Evolutionary conservation across 2,329 filamentous ascomycete species (phyloP).

Genomic region (Xylariaceae sp.): DNA sequence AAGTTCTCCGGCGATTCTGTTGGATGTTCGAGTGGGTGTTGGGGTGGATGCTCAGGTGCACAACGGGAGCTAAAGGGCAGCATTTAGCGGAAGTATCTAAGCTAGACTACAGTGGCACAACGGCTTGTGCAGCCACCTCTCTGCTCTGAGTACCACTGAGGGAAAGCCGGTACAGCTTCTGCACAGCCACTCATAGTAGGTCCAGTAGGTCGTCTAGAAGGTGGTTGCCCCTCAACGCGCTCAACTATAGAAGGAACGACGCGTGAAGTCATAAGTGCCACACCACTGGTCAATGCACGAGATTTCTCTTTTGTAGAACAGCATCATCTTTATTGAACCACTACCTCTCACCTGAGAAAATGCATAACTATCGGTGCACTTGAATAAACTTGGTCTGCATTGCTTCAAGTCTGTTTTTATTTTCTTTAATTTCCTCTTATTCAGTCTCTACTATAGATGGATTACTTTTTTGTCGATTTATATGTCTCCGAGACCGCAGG

Average conservation of each 20-base stretch:
- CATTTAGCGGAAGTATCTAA: no score
- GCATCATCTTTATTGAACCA: no score
- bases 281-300: background rate
- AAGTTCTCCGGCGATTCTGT: constrained; percentile 5
- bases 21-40: background rate
- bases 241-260: constrained; percentile 10
- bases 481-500: constrained; percentile 43
- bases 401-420: constrained; percentile 1
- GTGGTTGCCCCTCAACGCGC: constrained; percentile 32
- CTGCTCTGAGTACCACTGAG: no score
- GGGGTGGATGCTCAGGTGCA: no score
- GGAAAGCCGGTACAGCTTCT: no score
- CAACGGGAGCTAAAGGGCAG: background rate
- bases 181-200: no score
- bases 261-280: constrained; percentile 18
- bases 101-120: no score
- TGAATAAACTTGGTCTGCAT: background rate
- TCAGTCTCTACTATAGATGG: constrained; percentile 36
- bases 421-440: constrained; percentile 17
- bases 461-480: constrained; percentile 26
- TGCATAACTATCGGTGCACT: no score
- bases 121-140: no score
- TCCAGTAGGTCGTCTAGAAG: no score
- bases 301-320: no score
- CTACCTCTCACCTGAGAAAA: no score